Base-by-base conservation (phyloP, 2,329 filamentous ascomycete genomes). In the Aspergillus caelatus region DNA sequence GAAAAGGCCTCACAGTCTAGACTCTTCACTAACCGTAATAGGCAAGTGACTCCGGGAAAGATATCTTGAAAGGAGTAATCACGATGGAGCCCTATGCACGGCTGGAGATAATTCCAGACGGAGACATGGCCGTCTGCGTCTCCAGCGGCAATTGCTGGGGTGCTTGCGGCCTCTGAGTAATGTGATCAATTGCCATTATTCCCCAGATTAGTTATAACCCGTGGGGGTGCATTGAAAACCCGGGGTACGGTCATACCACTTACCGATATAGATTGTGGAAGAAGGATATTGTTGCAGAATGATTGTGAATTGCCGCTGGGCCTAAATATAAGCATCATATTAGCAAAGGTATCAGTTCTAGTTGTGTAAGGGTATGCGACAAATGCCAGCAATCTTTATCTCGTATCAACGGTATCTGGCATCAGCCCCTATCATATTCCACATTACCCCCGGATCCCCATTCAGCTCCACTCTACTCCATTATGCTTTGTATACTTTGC, bases 241-340 rank as follows among this genome's bases (percentile, higher is more conserved):
- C 3, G 39, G 39, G 39, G 39, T 41, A 41, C 19, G 26, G 26
- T 9, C 19, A 10, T n/a, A 19, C 6, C 2, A 41, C 16, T 36
- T 41, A n/a, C 8, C 1, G 19, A n/a, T 14, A 41, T 41, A 19
- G 16, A 9, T 41, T 3, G 19, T 19, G 16, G 19, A 41, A 41
- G 19, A 3, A 41, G 9, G 16, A 41, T n/a, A 4, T 2, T 9
- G 8, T 8, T 4, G 3, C 3, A n/a, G 39, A n/a, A 2, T 16
- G 8, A 41, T 19, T 41, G 9, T 9, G 16, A 19, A 4, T 4
- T n/a, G 3, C 2, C 3, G n/a, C 3, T 1, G 0, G 16, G 9
- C 39, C 4, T 14, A 9, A n/a, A n/a, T 2, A n/a, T 9, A n/a
- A 9, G 4, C 7, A 41, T 1, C 7, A 9, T 41, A 9, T n/a